These are phyloP conservation scores for Austroboletus olivaceoglutinosus DNA, from an alignment of 1,284 basidiomycete species.

Conservation along the genomic window DNA sequence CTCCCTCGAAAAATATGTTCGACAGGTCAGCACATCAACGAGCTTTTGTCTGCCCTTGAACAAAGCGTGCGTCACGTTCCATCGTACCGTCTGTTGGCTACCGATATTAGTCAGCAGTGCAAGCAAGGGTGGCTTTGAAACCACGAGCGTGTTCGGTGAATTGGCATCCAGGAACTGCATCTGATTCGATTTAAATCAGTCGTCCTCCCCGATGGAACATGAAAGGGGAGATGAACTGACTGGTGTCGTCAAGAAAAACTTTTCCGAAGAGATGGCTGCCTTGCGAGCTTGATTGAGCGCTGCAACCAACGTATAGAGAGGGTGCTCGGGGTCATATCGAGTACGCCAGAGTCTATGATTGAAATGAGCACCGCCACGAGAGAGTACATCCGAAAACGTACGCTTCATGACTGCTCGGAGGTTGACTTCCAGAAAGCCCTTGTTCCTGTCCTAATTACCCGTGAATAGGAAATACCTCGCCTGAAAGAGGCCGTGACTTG, in stretches of 20 bases:
- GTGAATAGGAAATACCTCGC: neutral
- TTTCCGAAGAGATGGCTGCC: conserved; percentile 46
- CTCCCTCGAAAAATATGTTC: conserved; percentile 41
- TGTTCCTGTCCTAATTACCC: conserved; percentile 52
- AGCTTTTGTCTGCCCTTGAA: conserved; percentile 50
- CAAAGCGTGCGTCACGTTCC: conserved; percentile 46
- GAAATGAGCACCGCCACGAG: conserved; percentile 1
- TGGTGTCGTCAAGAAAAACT: conserved; percentile 51
- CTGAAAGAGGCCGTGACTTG: neutral
- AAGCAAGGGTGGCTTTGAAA: conserved; percentile 67
- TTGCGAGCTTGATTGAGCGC: conserved; percentile 63
- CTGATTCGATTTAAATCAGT: conserved; percentile 28
- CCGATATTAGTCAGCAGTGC: conserved; percentile 68
- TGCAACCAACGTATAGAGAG: conserved; percentile 51
- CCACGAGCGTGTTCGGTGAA: conserved; percentile 47
- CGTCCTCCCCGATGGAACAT: neutral
- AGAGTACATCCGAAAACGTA: conserved; percentile 7
- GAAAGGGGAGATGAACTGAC: conserved; percentile 33
- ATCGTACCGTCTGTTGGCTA: conserved; percentile 37
- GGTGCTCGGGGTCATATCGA: conserved; percentile 47
- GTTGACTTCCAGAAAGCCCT: conserved; percentile 50
- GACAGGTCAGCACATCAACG: conserved; percentile 63
- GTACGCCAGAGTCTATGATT: conserved; percentile 55
- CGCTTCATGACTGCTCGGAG: conserved; percentile 65
- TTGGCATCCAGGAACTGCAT: conserved; percentile 46